These are phyloP conservation scores for Arabidopsis hybrid DNA, from an alignment of 441 rosid genomes.

Conservation along the genomic window DNA sequence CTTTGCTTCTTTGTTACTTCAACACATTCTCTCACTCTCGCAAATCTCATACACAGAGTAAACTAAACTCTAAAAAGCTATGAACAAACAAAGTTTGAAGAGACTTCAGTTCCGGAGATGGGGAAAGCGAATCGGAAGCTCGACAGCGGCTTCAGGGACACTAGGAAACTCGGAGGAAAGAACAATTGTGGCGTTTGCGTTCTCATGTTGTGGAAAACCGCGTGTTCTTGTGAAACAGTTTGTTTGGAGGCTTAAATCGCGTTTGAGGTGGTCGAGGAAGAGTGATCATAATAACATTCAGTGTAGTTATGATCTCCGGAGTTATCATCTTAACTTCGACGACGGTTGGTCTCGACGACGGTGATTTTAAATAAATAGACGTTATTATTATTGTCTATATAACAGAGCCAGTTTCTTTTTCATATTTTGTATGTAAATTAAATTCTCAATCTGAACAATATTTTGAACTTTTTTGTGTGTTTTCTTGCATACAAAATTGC, in stretches of 20 bases:
- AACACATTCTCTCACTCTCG: constrained; percentile 26
- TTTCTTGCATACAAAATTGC: constrained; percentile 14
- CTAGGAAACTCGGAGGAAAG: constrained; percentile 40
- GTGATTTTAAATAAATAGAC: neutral
- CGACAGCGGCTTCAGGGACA: constrained; percentile 7
- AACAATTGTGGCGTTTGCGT: constrained; percentile 41
- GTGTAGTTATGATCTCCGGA: constrained; percentile 66
- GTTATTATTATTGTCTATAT: neutral
- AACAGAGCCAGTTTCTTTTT: neutral
- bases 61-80: constrained; percentile 15
- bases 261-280: constrained; percentile 44
- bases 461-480: neutral
- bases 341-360: constrained; percentile 51
- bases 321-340: constrained; percentile 71
- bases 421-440: constrained; percentile 24
- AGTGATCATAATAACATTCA: constrained; percentile 44
- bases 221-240: constrained; percentile 47
- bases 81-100: constrained; percentile 47
- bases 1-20: constrained; percentile 36
- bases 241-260: constrained; percentile 55
- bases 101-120: constrained; percentile 51
- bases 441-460: neutral
- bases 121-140: constrained; percentile 53
- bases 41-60: constrained; percentile 12
- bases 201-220: constrained; percentile 44